Evolutionary conservation across 2,329 filamentous ascomycete genomes (phyloP).

Genomic region (Fusarium nygamai): DNA sequence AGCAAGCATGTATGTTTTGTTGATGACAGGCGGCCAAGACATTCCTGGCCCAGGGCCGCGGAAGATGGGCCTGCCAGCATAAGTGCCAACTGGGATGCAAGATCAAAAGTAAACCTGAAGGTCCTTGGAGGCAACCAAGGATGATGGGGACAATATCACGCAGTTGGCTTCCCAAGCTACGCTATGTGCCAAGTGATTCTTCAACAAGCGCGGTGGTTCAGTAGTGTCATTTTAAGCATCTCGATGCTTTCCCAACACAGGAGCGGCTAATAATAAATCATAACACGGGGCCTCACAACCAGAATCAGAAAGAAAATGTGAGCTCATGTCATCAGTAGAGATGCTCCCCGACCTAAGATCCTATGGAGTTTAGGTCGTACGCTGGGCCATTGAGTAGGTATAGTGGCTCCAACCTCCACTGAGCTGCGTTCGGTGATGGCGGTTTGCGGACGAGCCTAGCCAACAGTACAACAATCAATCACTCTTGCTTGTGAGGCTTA

Average conservation of each 20-base stretch:
- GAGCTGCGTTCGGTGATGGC: constrained; percentile 19
- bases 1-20: constrained; percentile 7
- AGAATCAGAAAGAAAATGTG: background rate
- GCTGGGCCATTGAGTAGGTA: constrained; percentile 2
- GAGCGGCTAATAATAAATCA: background rate
- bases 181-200: background rate
- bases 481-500: constrained; percentile 28
- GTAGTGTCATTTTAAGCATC: constrained; percentile 5
- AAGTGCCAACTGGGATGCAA: constrained; percentile 17
- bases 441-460: constrained; percentile 12
- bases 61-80: constrained; percentile 9
- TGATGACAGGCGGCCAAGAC: constrained; percentile 27
- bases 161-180: background rate
- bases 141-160: background rate
- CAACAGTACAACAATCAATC: constrained; percentile 4
- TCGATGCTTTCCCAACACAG: constrained; percentile 16
- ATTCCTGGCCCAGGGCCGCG: constrained; percentile 18
- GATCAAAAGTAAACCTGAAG: constrained; percentile 17
- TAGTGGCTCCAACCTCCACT: constrained; percentile 16
- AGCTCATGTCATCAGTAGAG: background rate
- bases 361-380: constrained; percentile 7
- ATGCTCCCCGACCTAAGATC: background rate
- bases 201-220: background rate
- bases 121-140: constrained; percentile 1
- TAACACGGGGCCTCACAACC: background rate